phyloP scores from a whole-genome alignment of 2,329 filamentous ascomycete species.

The Tolypocladium ovalisporum region DNA sequence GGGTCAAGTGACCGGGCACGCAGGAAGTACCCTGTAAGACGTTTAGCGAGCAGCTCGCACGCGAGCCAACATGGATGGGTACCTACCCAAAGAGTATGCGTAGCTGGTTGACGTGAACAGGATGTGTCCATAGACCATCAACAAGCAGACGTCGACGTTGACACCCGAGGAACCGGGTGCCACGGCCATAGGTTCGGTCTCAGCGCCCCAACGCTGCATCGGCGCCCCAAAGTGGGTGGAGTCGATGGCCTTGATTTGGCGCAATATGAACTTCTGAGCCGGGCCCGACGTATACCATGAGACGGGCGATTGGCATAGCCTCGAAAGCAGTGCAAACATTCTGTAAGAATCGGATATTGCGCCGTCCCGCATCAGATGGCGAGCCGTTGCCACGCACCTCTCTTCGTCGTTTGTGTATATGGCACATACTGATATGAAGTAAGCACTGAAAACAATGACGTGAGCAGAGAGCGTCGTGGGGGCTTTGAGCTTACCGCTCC shows the following conservation, averaged over 20 bases:
- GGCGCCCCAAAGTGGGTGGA: slow-evolving; percentile 33
- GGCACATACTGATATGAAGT: slow-evolving; percentile 54
- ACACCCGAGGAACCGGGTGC: not conserved
- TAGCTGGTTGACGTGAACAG: slow-evolving; percentile 77
- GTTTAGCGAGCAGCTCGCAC: not conserved
- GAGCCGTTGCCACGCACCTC: slow-evolving; percentile 58
- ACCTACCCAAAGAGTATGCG: slow-evolving; percentile 65
- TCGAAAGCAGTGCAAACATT: slow-evolving; percentile 68
- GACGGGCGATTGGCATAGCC: slow-evolving; percentile 61
- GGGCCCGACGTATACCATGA: slow-evolving; percentile 72
- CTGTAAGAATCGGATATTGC: slow-evolving; percentile 77
- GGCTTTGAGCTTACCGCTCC: slow-evolving; percentile 46
- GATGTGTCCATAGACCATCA: slow-evolving; percentile 86
- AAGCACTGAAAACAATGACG: not conserved
- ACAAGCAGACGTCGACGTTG: slow-evolving; percentile 63
- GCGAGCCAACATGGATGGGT: no score
- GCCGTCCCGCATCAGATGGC: slow-evolving; percentile 76
- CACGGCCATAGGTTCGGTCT: not conserved
- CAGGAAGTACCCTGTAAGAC: slow-evolving; percentile 61
- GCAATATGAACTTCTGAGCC: slow-evolving; percentile 81
- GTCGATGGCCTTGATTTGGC: slow-evolving; percentile 89
- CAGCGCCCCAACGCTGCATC: slow-evolving; percentile 12
- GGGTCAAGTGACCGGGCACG: slow-evolving; percentile 66
- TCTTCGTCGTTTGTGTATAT: slow-evolving; percentile 72
- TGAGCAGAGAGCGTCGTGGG: not conserved